phyloP scores from a whole-genome alignment of 148 eudicot species.

The Suaeda aralocaspica region DNA sequence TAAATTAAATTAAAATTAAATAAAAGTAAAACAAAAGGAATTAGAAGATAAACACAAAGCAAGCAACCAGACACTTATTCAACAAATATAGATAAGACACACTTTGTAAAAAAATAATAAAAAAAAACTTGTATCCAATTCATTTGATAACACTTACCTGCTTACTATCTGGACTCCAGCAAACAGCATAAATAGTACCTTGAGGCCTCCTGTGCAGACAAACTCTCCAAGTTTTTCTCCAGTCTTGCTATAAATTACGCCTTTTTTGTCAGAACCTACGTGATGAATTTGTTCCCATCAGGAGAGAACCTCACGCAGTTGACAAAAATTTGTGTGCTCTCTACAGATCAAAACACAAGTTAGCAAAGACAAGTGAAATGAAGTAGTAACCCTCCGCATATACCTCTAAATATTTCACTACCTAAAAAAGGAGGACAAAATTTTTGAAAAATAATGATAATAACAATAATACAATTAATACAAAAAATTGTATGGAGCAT shows the following conservation, averaged over 20 bases:
- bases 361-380: background rate
- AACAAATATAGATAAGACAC: slow-evolving; percentile 4
- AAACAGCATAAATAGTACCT: slow-evolving; percentile 92
- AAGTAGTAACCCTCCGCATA: background rate
- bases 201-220: slow-evolving; percentile 76
- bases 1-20: too few relatives aligned
- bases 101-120: too few relatives aligned
- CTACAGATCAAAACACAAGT: slow-evolving; percentile 39
- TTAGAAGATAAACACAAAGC: background rate
- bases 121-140: background rate
- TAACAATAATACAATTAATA: too few relatives aligned
- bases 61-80: background rate
- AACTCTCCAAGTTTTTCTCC: slow-evolving; percentile 81
- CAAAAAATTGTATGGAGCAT: too few relatives aligned
- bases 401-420: background rate
- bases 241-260: slow-evolving; percentile 69
- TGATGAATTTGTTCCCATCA: slow-evolving; percentile 84
- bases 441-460: too few relatives aligned
- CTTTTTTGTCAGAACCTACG: slow-evolving; percentile 94
- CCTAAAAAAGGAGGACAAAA: too few relatives aligned
- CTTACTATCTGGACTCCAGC: slow-evolving; percentile 94
- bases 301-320: slow-evolving; percentile 95
- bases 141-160: slow-evolving; percentile 40
- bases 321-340: slow-evolving; percentile 86
- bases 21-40: background rate